A percentile compares a stretch with the other conserved stretches of the same genome.
phyloP scores from a whole-genome alignment of 805 yeast genomes.

The Kodamaea nitidulidarum region DNA sequence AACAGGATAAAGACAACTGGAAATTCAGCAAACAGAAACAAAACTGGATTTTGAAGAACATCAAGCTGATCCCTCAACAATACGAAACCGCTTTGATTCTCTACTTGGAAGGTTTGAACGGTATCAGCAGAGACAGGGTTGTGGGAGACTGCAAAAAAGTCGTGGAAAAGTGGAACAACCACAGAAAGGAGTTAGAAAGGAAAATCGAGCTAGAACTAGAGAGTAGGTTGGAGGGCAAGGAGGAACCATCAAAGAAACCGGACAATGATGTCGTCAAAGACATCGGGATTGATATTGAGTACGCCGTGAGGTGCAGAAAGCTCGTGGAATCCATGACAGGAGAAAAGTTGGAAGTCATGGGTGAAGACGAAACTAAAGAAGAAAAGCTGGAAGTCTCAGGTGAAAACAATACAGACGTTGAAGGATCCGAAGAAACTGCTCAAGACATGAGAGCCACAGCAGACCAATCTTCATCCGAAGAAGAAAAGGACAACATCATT shows the following conservation, averaged over 20 bases:
- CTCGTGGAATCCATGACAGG: conserved; percentile 33
- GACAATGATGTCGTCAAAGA: conserved; percentile 12
- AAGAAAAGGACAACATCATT: conserved; percentile 4
- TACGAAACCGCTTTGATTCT: conserved; percentile 48
- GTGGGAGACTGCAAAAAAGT: conserved; percentile 45
- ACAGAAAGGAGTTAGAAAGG: conserved; percentile 39
- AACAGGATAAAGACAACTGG: conserved; percentile 59
- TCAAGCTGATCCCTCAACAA: conserved; percentile 46
- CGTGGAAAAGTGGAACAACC: conserved; percentile 54
- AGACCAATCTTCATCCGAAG: too few relatives aligned
- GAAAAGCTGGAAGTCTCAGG: too few relatives aligned
- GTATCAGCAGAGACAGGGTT: conserved; percentile 62
- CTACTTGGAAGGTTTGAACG: conserved; percentile 63
- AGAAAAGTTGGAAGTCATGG: conserved; percentile 31
- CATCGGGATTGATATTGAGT: conserved; percentile 21
- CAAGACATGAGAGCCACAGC: conserved; percentile 10
- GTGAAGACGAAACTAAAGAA: conserved; percentile 15
- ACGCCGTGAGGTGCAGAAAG: conserved; percentile 39
- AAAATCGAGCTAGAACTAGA: conserved; percentile 35
- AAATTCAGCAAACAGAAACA: conserved; percentile 85
- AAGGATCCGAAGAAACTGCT: conserved; percentile 11
- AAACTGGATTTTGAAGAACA: conserved; percentile 73
- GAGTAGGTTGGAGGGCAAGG: conserved; percentile 20
- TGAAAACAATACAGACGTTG: too few relatives aligned
- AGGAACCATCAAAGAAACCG: conserved; percentile 14